A percentile compares a stretch with the other conserved stretches of the same genome.
Conservation (phyloP, 1,139 yeast species). For the Citeromyces hawaiiensis region DNA sequence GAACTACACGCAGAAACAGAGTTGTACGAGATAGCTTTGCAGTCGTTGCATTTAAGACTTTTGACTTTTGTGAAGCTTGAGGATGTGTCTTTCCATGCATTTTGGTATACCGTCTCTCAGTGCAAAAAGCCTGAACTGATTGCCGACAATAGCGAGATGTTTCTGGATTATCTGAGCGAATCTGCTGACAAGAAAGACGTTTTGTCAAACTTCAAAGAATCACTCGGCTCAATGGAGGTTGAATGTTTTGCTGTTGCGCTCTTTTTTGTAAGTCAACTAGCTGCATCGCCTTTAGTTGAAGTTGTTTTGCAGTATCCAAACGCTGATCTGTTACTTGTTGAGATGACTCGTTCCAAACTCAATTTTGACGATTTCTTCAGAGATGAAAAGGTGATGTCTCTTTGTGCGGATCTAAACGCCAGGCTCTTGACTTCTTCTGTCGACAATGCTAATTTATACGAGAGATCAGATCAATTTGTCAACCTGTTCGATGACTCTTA, state of each 20-base stretch:
- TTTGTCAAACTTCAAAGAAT: slow-evolving; percentile 6
- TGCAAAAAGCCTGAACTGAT: slow-evolving; percentile 28
- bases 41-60: slow-evolving; percentile 34
- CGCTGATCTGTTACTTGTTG: background rate
- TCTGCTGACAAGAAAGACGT: slow-evolving; percentile 9
- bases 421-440: background rate
- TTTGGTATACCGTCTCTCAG: slow-evolving; percentile 22
- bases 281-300: background rate
- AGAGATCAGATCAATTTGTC: background rate
- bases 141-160: slow-evolving; percentile 20
- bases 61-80: slow-evolving; percentile 20
- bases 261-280: background rate
- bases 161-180: slow-evolving; percentile 18
- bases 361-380: background rate
- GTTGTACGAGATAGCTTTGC: slow-evolving; percentile 34
- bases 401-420: background rate
- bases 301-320: background rate
- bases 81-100: slow-evolving; percentile 12
- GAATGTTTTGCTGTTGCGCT: slow-evolving; percentile 9
- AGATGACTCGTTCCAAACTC: background rate
- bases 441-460: background rate
- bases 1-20: slow-evolving; percentile 48
- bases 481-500: background rate
- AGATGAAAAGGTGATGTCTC: background rate
- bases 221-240: slow-evolving; percentile 5